Base-by-base conservation (phyloP, 2,329 filamentous ascomycete genomes). In the Fusarium aywerte region DNA sequence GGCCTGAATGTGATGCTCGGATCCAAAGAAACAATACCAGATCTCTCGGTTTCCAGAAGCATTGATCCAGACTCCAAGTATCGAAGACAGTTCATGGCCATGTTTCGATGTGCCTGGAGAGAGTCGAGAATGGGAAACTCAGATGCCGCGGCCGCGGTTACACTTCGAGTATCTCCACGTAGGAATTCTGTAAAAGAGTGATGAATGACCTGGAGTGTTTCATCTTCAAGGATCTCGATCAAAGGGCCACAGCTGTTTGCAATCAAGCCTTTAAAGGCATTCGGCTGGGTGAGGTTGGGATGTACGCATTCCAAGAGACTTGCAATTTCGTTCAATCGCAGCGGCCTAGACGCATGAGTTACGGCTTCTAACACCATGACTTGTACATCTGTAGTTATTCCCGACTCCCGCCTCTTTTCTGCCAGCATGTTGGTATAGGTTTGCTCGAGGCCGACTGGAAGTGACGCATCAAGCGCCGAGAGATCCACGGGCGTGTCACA, bases 171-270 rank as follows among this genome's bases (percentile, higher is more conserved):
- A 48, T 65, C 57, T 9, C 76, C 78, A 3, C 76, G 74, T 12
- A 83, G 64, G 58, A 80, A 84, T 52, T 84, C 82, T 4, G 81
- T 83, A 38, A 84, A 79, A 1, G 81, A 83, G 51, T 84, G 82
- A 61, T 84, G 82, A 8, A 84, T 78, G 7, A 83, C 76, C 18
- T 76, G 76, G 11, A 83, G 59, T 0, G 78, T 80, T 51, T 82
- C 81, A 47, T 84, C 80, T 18, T 81, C 78, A 4, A 80, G 70
- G 20, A 83, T 71, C 58, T 84, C 81, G 2, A 84, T 61, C 31
- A 84, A 63, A 10, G 80, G 76, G 2, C 80, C 80, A 60, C 79
- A 82, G 8, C 76, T 74, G 12, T 67, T 71, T 25, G 76, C 69
- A 12, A 81, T 73, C 7, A 80, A 63, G 2, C 71, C 51, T 57